These are phyloP conservation scores for Saprolegnia diclina DNA, from an alignment of 352 stramenopile species.

Conservation along the genomic window DNA sequence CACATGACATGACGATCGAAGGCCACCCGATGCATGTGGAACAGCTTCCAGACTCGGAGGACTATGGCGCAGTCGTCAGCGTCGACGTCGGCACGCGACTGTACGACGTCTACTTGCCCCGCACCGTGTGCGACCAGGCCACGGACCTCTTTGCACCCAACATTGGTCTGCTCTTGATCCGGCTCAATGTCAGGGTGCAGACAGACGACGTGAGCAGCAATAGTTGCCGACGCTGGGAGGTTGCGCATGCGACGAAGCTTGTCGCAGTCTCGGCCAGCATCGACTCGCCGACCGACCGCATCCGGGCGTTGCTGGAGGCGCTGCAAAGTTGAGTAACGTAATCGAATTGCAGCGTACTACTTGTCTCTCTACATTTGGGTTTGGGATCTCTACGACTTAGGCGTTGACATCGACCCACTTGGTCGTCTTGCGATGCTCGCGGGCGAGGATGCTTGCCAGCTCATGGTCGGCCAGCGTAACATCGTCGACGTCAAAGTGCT, in stretches of 20 bases:
- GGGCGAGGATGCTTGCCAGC: conserved; percentile 42
- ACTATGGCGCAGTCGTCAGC: neutral
- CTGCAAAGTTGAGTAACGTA: neutral
- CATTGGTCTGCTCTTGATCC: neutral
- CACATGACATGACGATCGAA: neutral
- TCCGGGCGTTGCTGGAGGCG: conserved; percentile 5
- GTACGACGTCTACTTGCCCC: conserved; percentile 7
- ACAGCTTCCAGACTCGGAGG: neutral
- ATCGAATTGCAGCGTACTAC: neutral
- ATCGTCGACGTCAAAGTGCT: conserved; percentile 57
- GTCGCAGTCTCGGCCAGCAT: neutral
- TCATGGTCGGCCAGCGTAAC: conserved; percentile 36
- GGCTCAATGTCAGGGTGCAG: neutral
- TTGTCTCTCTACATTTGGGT: neutral
- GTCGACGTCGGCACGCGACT: conserved; percentile 12
- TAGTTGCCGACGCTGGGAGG: conserved; percentile 24
- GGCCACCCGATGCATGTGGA: conserved; percentile 20
- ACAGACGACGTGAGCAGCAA: conserved; percentile 16
- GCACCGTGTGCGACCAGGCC: neutral
- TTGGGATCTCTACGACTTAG: neutral
- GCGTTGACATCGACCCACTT: conserved; percentile 17
- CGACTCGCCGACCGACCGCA: neutral
- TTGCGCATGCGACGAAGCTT: neutral
- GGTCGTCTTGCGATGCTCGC: conserved; percentile 63
- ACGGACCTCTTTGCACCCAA: neutral